Conservation (phyloP, 208 protist species). For the Acanthamoeba lenticulata region DNA sequence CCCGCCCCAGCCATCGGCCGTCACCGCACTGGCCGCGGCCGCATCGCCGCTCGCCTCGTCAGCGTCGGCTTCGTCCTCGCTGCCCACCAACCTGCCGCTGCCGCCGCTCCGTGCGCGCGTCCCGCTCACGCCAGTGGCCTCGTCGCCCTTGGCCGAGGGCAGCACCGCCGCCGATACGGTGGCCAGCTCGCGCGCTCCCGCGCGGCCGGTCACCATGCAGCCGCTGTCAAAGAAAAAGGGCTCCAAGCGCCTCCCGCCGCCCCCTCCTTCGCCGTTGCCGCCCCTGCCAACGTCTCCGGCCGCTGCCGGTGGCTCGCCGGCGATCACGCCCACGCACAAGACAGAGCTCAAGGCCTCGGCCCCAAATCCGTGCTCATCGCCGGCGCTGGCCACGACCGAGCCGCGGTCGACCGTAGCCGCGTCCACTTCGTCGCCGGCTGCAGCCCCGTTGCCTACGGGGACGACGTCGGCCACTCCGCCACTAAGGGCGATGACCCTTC, state of each 20-base stretch:
- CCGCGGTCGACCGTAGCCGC: too few relatives aligned
- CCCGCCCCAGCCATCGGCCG: neutral
- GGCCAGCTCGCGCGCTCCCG: neutral
- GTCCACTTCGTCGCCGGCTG: too few relatives aligned
- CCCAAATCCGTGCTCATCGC: too few relatives aligned
- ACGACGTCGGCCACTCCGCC: too few relatives aligned
- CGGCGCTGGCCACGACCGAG: too few relatives aligned
- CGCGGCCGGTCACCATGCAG: neutral
- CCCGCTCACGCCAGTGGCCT: neutral
- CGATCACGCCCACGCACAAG: too few relatives aligned
- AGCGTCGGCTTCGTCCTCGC: neutral
- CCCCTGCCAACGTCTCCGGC: neutral
- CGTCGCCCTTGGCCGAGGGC: neutral
- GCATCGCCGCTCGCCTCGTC: neutral
- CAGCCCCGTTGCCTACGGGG: too few relatives aligned
- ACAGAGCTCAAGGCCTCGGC: too few relatives aligned
- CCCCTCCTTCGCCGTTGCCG: too few relatives aligned
- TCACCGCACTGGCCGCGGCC: too few relatives aligned
- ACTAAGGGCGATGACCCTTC: neutral
- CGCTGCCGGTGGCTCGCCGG: neutral
- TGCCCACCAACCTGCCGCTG: too few relatives aligned
- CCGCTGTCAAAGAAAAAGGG: neutral
- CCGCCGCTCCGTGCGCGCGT: too few relatives aligned
- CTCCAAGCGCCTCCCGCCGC: neutral
- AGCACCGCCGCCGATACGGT: neutral